Conservation (phyloP, 305 asterid genomes). For the Withania somnifera region DNA sequence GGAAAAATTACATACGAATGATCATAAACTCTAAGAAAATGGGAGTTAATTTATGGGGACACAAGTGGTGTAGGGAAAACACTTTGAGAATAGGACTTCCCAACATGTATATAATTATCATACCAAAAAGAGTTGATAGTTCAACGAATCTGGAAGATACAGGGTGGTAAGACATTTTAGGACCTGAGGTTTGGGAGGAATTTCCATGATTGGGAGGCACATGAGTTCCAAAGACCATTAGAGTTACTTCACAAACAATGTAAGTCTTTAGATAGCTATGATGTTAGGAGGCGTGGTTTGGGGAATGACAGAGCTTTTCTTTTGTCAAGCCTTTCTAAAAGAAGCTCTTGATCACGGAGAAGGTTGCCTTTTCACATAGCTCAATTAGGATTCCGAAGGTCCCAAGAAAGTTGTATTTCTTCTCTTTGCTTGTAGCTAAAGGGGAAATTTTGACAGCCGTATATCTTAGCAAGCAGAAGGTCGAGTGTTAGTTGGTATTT, state of each 20-base stretch:
- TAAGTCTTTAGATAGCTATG: background rate
- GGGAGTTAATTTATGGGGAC: background rate
- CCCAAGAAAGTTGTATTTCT: background rate
- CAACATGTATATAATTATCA: background rate
- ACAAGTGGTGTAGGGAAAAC: background rate
- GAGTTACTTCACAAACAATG: background rate
- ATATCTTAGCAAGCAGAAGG: background rate
- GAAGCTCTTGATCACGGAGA: background rate
- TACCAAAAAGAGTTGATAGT: background rate
- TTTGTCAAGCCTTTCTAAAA: background rate
- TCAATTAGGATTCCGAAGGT: background rate
- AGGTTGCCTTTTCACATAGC: background rate
- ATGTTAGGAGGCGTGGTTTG: background rate
- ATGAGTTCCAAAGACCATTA: background rate
- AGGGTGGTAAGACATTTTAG: background rate
- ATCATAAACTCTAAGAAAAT: background rate
- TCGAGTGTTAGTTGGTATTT: background rate
- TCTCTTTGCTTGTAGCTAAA: background rate
- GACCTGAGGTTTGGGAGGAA: background rate
- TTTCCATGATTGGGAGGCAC: background rate
- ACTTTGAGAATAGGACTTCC: too few relatives aligned
- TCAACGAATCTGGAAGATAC: background rate
- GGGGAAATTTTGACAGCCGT: background rate
- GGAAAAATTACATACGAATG: background rate
- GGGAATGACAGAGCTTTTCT: background rate